These are phyloP conservation scores for Yamadazyma buinensis DNA, from an alignment of 1,139 yeast genomes.

Conservation along the genomic window DNA sequence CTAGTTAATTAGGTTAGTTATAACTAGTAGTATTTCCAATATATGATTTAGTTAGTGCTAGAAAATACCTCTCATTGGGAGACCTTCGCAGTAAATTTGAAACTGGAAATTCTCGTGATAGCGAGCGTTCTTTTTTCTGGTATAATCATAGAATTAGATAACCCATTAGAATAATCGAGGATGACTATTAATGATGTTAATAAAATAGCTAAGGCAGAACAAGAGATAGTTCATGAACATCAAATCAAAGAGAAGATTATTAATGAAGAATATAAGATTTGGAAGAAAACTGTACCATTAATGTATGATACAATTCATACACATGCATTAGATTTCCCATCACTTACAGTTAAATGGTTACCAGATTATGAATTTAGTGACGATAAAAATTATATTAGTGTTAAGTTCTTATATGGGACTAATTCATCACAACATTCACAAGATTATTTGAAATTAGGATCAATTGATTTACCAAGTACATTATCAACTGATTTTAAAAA, in stretches of 20 bases:
- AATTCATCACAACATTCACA: conserved; percentile 36
- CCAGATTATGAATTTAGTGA: conserved; percentile 32
- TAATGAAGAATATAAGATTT: conserved; percentile 78
- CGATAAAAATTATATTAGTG: conserved; percentile 33
- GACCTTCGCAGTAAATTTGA: too few species aligned
- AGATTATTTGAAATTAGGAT: conserved; percentile 44
- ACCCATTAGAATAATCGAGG: too few species aligned
- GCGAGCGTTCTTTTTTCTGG: too few species aligned
- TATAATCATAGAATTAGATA: too few species aligned
- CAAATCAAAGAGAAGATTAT: conserved; percentile 49
- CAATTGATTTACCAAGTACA: conserved; percentile 50
- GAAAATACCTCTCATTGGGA: too few species aligned
- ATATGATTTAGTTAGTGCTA: too few species aligned
- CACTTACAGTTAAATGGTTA: conserved; percentile 48
- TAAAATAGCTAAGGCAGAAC: conserved; percentile 11
- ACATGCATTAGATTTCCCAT: conserved; percentile 61
- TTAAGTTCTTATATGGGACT: conserved; percentile 48
- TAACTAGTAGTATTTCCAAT: too few species aligned
- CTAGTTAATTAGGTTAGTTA: too few species aligned
- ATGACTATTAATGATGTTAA: conserved; percentile 12
- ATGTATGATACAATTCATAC: conserved; percentile 77
- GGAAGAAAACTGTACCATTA: conserved; percentile 95
- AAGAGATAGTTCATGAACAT: conserved; percentile 37
- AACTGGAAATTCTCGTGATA: too few species aligned
- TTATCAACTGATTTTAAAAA: conserved; percentile 32